Conservation (phyloP, 169 alveolate species). For the Eimeria acervulina region DNA sequence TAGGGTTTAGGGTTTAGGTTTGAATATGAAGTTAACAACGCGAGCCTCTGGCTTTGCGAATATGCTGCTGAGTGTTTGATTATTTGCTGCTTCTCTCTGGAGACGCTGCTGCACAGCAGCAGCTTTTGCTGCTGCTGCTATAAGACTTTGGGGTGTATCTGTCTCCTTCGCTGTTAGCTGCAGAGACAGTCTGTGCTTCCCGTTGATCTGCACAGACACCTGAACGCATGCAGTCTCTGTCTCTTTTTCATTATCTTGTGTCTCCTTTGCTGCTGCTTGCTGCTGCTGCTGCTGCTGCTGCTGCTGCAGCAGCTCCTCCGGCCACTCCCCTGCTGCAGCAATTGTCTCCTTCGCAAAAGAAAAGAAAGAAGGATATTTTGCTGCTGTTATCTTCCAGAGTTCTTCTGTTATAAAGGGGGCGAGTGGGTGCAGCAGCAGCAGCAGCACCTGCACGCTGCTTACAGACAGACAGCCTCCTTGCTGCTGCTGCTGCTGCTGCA, state of each 20-base stretch:
- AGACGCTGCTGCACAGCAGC: conserved; percentile 6
- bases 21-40: too few relatives aligned
- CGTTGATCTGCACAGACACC: conserved; percentile 42
- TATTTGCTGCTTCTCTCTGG: not conserved
- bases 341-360: not conserved
- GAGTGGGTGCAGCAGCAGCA: conserved; percentile 89
- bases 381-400: conserved; percentile 84
- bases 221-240: not conserved
- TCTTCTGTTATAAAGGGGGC: conserved; percentile 93
- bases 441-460: conserved; percentile 72
- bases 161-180: not conserved
- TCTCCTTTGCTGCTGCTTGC: not conserved
- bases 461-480: conserved; percentile 80
- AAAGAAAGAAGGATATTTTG: not conserved
- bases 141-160: not conserved
- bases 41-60: too few relatives aligned
- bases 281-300: too few relatives aligned
- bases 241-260: not conserved
- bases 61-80: too few relatives aligned
- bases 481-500: conserved; percentile 83
- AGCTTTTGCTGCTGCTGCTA: not conserved
- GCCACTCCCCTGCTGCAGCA: conserved; percentile 67
- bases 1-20: too few relatives aligned
- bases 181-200: conserved; percentile 9
- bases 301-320: not conserved